Evolutionary conservation across 1,284 basidiomycete genomes (phyloP), one percentile per base, ranked within the genome.

Genomic region (Hemileia vastatrix): DNA sequence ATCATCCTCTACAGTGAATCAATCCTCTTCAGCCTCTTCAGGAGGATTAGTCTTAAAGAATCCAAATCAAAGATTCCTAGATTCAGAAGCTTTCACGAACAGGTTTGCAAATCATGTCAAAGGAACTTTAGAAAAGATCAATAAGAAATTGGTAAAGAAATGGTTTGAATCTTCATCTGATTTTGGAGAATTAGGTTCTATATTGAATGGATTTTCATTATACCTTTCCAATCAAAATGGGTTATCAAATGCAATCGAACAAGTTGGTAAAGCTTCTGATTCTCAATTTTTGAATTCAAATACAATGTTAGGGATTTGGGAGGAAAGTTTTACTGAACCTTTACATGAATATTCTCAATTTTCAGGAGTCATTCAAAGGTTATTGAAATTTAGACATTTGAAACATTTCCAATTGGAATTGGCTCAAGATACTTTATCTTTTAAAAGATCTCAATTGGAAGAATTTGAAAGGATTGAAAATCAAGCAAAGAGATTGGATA

Each of bases 331-430:
- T 33, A 72, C 72, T n/a, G 74, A 76, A 64, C 73, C 72, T 2
- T 47, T 76, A 51, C 67, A 73, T 64, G 74, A 75, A 54, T 74
- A 74, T 54, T 68, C 70, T 19, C 73, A 75, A 54, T 76, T 71
- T 54, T 72, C 69, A 9, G 54, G 65, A 15, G 70, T 74, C 47
- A 57, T 76, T 23, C 72, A 74, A 43, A 70, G 70, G 63, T 63
- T 71, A 40, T 61, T 76, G 48, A 67, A 66, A 33, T 76, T 73
- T 72, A 66, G 74, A 4, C 73, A 74, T 57, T 63, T 71, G 36
- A 76, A 76, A 64, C 73, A 76, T 60, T 65, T 72, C 49, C 74
- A 76, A 66, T 69, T 69, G 55, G 73, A 76, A 57, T 40, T 70
- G 33, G 72, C 71, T 3, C 70, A 72, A 50, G 73, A 74, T 21